Evolutionary conservation across 1,284 basidiomycete species (phyloP), one percentile per base, ranked within the genome.

Genomic region (Coriolopsis trogii): DNA sequence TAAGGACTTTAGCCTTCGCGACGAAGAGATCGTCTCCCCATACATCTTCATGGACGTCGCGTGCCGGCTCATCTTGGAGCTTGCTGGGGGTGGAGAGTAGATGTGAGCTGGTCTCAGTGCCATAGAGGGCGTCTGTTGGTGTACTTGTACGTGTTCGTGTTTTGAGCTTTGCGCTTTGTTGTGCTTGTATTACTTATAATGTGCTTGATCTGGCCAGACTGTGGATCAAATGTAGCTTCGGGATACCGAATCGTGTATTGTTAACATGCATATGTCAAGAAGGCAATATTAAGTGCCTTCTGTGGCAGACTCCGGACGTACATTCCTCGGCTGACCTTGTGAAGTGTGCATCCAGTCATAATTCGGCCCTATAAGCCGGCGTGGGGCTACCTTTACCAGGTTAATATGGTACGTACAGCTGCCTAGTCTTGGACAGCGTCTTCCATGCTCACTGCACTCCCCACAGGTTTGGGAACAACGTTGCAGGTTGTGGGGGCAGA

Each of bases 21-120:
- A 87, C 49, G 89, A 90, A 59, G 91, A 91, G 58, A 86, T 95
- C 44, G 83, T 91, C 6, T 93, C 89, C 44, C 96, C 97, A 4
- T 99, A 95, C 73, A 82, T 98, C 56, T 99, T 99, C 71, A 88
- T 98, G 81, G 96, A 99, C 69, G 89, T 96, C 50, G 94, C 97
- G 6, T 97, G 89, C 65, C 75, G 82, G 56, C 73, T 92, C 59
- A 92, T 92, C 63, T 74, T 92, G 39, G 87, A 91, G 70, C 77
- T 91, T 58, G 89, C 89, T 18, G 89, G 89, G 45, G 89, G 85
- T 7, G 63, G 63, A 16, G 67, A 71, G 53, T 67, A 58, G 49
- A 28, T 39, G 37, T 13, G 23, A 24, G 25, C 34, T 24, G 20
- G 23, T 18, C 36, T 34, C 41, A 49, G 18, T 34, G 30, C 28